phyloP scores from a whole-genome alignment of 352 stramenopile genomes.

The Pythium rhizo-oryzae region DNA sequence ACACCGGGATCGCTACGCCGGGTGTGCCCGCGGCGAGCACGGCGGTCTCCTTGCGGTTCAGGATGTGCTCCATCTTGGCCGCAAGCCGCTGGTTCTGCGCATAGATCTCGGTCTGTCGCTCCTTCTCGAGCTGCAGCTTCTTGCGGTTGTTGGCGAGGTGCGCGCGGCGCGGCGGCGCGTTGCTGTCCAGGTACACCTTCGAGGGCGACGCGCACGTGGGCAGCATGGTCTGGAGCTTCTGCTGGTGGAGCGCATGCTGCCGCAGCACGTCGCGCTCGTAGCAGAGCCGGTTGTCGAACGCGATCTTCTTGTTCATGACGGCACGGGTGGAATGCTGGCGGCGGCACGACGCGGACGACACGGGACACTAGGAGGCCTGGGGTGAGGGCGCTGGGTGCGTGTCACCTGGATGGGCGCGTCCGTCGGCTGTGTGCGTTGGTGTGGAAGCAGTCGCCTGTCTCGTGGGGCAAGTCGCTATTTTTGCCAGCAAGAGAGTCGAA shows the following conservation, averaged over 20 bases:
- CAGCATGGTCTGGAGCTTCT: constrained; percentile 64
- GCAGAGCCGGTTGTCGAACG: constrained; percentile 82
- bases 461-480: background rate
- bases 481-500: background rate
- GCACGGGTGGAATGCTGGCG: too few relatives aligned
- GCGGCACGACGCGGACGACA: too few relatives aligned
- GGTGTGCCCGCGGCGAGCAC: constrained; percentile 44
- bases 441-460: background rate
- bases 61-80: constrained; percentile 75
- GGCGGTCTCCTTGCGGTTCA: constrained; percentile 64
- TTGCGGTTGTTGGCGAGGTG: constrained; percentile 66
- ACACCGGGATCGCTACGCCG: background rate
- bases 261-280: constrained; percentile 76
- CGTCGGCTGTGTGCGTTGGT: background rate
- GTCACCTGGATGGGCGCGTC: too few relatives aligned
- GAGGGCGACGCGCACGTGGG: constrained; percentile 65
- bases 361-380: too few relatives aligned
- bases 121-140: constrained; percentile 57
- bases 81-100: constrained; percentile 71
- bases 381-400: too few relatives aligned
- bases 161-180: constrained; percentile 37
- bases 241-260: constrained; percentile 64
- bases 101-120: constrained; percentile 65
- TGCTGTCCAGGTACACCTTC: constrained; percentile 65
- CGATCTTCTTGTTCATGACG: constrained; percentile 74